Evolutionary conservation across 495 filamentous ascomycete genomes (phyloP).

Genomic region (Aspergillus saccharolyticus): DNA sequence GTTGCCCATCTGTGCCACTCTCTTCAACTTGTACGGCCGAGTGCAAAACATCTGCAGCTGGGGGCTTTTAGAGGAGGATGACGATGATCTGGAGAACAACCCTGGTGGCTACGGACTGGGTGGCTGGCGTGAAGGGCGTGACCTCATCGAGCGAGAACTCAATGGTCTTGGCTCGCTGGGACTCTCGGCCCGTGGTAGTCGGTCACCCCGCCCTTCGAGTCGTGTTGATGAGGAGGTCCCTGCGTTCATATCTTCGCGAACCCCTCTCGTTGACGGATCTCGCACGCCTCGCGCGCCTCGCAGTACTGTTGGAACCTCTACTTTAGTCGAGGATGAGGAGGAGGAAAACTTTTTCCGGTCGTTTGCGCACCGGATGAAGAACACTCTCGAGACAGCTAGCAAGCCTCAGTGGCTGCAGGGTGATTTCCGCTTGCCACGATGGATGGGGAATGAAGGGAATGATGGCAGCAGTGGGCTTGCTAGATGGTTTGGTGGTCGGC

Average conservation of each 20-base stretch:
- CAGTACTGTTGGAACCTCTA: slow-evolving; percentile 25
- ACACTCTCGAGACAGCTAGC: slow-evolving; percentile 83
- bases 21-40: slow-evolving; percentile 82
- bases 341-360: slow-evolving; percentile 78
- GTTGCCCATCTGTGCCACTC: slow-evolving; percentile 71
- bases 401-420: slow-evolving; percentile 74
- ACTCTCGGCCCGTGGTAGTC: slow-evolving; percentile 33
- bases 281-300: slow-evolving; percentile 27
- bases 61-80: slow-evolving; percentile 67
- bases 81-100: slow-evolving; percentile 64
- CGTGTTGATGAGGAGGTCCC: slow-evolving; percentile 21
- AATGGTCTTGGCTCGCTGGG: slow-evolving; percentile 55
- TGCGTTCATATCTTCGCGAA: slow-evolving; percentile 30
- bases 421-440: slow-evolving; percentile 72
- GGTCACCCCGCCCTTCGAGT: slow-evolving; percentile 29
- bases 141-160: slow-evolving; percentile 85
- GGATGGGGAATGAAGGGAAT: slow-evolving; percentile 55
- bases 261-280: slow-evolving; percentile 24
- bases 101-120: slow-evolving; percentile 65
- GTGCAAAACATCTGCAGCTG: slow-evolving; percentile 75
- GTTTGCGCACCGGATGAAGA: slow-evolving; percentile 78
- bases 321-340: slow-evolving; percentile 48
- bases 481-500: slow-evolving; percentile 53
- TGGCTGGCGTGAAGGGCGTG: slow-evolving; percentile 89
- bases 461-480: slow-evolving; percentile 34